These are phyloP conservation scores for Astragalus membranaceus DNA, from an alignment of 306 rosid species.

Conservation along the genomic window DNA sequence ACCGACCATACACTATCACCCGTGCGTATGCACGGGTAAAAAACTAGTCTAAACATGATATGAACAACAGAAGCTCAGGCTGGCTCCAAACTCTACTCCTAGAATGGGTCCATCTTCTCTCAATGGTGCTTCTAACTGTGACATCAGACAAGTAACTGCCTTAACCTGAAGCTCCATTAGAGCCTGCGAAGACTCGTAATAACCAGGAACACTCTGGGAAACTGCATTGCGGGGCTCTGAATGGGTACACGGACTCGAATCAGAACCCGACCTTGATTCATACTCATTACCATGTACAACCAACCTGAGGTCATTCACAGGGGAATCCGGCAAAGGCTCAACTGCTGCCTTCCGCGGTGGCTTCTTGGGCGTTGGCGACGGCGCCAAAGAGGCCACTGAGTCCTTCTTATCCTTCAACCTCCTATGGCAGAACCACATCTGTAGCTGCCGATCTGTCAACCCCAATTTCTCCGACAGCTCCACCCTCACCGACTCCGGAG, in stretches of 20 bases:
- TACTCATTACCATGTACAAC: conserved; percentile 72
- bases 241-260: conserved; percentile 62
- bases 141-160: conserved; percentile 83
- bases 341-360: conserved; percentile 23
- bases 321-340: conserved; percentile 50
- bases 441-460: no score
- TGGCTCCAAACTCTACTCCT: conserved; percentile 73
- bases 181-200: conserved; percentile 58
- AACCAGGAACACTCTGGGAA: conserved; percentile 44
- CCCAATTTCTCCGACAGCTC: no score
- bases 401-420: conserved; percentile 95
- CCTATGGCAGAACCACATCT: conserved; percentile 99
- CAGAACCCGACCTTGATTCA: conserved; percentile 82
- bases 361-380: no score
- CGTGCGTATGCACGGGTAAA: no score
- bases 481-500: no score
- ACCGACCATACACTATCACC: no score
- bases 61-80: no score
- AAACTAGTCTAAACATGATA: no score
- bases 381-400: conserved; percentile 22
- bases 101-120: conserved; percentile 86
- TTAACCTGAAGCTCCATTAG: conserved; percentile 61
- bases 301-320: conserved; percentile 46
- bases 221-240: conserved; percentile 45
- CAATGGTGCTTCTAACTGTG: conserved; percentile 80